Evolutionary conservation across 2,329 filamentous ascomycete genomes (phyloP).

Genomic region (Penicillium sp.): DNA sequence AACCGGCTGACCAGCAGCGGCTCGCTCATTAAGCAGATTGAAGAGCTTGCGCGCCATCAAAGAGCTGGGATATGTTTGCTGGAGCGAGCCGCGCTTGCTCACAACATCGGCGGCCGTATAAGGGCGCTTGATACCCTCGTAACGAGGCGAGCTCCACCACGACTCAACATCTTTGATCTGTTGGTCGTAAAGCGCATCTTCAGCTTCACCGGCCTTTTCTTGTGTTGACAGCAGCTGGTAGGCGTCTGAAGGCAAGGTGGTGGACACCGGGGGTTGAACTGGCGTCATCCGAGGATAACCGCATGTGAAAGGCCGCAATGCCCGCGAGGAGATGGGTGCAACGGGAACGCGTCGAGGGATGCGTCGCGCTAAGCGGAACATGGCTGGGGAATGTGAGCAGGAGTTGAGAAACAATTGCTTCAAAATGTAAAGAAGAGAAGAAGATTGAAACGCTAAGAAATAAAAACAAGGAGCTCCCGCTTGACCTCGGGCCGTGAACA

Average conservation of each 20-base stretch:
- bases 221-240: conserved; percentile 82
- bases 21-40: conserved; percentile 77
- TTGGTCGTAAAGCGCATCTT: conserved; percentile 81
- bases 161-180: conserved; percentile 82
- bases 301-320: conserved; percentile 39
- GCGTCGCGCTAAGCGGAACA: conserved; percentile 42
- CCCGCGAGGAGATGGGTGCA: conserved; percentile 25
- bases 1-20: conserved; percentile 78
- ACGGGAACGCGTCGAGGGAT: conserved; percentile 35
- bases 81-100: conserved; percentile 84
- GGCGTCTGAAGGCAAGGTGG: conserved; percentile 67
- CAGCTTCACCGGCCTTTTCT: conserved; percentile 74
- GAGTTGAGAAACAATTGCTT: background rate
- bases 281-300: conserved; percentile 55
- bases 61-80: conserved; percentile 87
- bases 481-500: conserved; percentile 11
- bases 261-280: conserved; percentile 64
- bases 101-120: conserved; percentile 91
- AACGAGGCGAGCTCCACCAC: conserved; percentile 89
- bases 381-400: conserved; percentile 9
- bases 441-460: background rate
- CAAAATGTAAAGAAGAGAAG: background rate
- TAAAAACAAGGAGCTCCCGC: background rate
- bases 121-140: conserved; percentile 84
- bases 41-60: conserved; percentile 95